Percentiles rank a stretch among this genome's conserved stretches.
Evolutionary conservation across 2,329 filamentous ascomycete species (phyloP).

Genomic region (Lachnellula subtilissima): DNA sequence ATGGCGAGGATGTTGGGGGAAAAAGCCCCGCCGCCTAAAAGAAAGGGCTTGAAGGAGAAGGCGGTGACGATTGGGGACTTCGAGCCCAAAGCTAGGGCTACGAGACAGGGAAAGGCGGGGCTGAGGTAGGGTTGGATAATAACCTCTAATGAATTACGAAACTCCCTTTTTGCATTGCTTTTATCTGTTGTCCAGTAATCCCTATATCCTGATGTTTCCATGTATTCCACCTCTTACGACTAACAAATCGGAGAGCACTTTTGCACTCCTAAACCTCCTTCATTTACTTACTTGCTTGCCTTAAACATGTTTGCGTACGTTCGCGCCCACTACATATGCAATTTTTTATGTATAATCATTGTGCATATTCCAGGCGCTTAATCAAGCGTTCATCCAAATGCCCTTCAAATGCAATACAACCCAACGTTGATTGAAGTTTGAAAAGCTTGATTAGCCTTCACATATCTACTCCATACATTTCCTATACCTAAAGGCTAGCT

Average conservation of each 20-base stretch:
- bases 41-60: conserved; percentile 14
- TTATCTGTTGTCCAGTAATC: background rate
- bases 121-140: background rate
- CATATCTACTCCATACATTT: too few relatives aligned
- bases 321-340: too few relatives aligned
- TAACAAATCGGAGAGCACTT: background rate
- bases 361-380: too few relatives aligned
- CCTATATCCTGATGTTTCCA: background rate
- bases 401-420: too few relatives aligned
- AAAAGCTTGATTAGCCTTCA: too few relatives aligned
- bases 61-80: conserved; percentile 19
- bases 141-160: background rate
- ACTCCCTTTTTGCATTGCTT: background rate
- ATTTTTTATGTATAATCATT: too few relatives aligned
- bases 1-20: conserved; percentile 31
- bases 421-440: too few relatives aligned
- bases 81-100: conserved; percentile 3
- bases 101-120: background rate
- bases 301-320: too few relatives aligned
- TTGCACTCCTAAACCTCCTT: too few relatives aligned
- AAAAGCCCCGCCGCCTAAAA: conserved; percentile 14
- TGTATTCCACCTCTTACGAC: background rate
- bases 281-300: too few relatives aligned
- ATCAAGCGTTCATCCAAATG: too few relatives aligned
- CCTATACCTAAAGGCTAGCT: too few relatives aligned